These are phyloP conservation scores for Pseudovirgaria hyperparasitica DNA, from an alignment of 2,329 filamentous ascomycete genomes.

Conservation along the genomic window DNA sequence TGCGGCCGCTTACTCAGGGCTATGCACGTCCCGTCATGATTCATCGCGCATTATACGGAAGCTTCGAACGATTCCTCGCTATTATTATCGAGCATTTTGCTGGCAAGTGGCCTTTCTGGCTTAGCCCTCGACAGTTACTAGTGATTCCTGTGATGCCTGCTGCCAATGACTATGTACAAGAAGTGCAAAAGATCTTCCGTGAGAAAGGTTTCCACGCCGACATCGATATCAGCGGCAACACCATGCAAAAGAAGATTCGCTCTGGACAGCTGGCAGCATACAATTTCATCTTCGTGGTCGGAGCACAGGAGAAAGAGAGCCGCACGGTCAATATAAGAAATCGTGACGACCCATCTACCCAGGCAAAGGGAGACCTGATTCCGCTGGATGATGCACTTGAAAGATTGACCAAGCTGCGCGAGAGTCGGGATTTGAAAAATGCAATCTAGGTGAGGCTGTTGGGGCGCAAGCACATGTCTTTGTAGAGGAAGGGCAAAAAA, in stretches of 20 bases:
- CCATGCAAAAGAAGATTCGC: slow-evolving; percentile 81
- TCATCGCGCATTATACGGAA: slow-evolving; percentile 66
- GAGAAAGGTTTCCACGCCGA: slow-evolving; percentile 57
- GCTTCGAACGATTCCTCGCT: slow-evolving; percentile 56
- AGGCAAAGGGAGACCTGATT: slow-evolving; percentile 49
- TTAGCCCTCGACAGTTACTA: slow-evolving; percentile 69
- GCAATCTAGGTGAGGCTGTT: slow-evolving; percentile 8
- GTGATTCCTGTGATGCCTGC: slow-evolving; percentile 66
- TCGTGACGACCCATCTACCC: slow-evolving; percentile 48
- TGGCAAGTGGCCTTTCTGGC: slow-evolving; percentile 83
- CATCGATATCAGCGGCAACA: slow-evolving; percentile 61
- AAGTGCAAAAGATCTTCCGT: slow-evolving; percentile 58
- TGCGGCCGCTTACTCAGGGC: slow-evolving; percentile 25
- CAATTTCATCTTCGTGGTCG: slow-evolving; percentile 69
- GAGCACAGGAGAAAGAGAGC: slow-evolving; percentile 46
- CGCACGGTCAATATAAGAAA: slow-evolving; percentile 52
- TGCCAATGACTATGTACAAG: slow-evolving; percentile 58
- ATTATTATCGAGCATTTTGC: slow-evolving; percentile 76
- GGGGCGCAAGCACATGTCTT: too few species aligned
- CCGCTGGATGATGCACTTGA: slow-evolving; percentile 45
- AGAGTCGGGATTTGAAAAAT: slow-evolving; percentile 27
- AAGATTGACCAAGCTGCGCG: slow-evolving; percentile 36
- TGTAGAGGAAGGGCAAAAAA: too few species aligned
- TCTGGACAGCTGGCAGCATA: slow-evolving; percentile 70
- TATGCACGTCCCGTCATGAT: slow-evolving; percentile 78